Conservation (phyloP, 805 yeast genomes). For the Zygoascus bituminiphila region DNA sequence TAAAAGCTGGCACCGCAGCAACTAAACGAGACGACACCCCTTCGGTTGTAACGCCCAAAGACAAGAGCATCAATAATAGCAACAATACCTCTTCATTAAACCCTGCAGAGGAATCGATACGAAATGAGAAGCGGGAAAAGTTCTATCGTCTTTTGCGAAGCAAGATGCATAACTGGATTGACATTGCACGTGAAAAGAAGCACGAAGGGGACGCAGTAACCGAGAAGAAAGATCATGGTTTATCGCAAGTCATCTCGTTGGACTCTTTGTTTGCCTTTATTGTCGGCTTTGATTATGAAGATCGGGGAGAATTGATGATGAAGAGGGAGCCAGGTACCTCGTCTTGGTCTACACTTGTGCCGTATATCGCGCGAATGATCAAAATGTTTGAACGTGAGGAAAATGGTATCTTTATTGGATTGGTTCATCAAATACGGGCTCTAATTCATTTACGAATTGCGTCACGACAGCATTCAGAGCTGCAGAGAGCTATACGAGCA, state of each 20-base stretch:
- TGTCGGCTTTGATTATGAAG: slow-evolving; percentile 34
- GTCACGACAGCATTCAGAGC: slow-evolving; percentile 6
- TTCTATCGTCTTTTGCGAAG: slow-evolving; percentile 19
- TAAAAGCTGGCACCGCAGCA: background rate
- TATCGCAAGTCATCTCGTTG: slow-evolving; percentile 30
- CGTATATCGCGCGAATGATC: slow-evolving; percentile 27
- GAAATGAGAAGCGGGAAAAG: slow-evolving; percentile 16
- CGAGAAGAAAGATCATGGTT: slow-evolving; percentile 20
- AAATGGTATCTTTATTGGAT: slow-evolving; percentile 22
- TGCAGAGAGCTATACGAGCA: slow-evolving; percentile 7
- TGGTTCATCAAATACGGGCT: slow-evolving; percentile 27
- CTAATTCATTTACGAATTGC: slow-evolving; percentile 23
- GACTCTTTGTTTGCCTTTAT: slow-evolving; percentile 35
- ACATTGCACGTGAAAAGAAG: slow-evolving; percentile 31
- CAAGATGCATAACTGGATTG: slow-evolving; percentile 31
- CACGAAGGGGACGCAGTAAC: slow-evolving; percentile 33
- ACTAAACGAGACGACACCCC: background rate
- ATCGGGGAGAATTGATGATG: slow-evolving; percentile 26
- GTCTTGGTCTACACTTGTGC: slow-evolving; percentile 32
- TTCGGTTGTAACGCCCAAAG: background rate
- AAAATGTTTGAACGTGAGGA: slow-evolving; percentile 18
- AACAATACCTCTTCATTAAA: background rate
- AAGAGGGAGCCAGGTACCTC: slow-evolving; percentile 23
- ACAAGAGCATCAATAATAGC: background rate
- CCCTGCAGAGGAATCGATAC: background rate